Evolutionary conservation across 129 eudicot species (phyloP).

Genomic region (Escallonia herrerae): DNA sequence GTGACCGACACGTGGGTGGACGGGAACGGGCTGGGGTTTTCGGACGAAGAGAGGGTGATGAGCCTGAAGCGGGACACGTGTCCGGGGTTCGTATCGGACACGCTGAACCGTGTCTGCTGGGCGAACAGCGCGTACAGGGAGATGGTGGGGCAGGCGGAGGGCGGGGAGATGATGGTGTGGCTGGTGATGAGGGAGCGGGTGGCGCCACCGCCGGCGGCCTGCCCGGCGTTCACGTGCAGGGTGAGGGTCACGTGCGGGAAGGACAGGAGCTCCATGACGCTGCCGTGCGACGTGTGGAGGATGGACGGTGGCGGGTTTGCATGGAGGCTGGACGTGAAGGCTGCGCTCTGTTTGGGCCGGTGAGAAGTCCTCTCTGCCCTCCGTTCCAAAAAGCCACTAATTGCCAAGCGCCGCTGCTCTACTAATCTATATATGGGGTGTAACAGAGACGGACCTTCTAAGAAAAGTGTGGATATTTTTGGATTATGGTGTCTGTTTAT

Average conservation of each 20-base stretch:
- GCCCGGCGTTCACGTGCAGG: conserved; percentile 64
- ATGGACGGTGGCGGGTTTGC: conserved; percentile 68
- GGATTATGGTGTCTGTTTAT: too few relatives aligned
- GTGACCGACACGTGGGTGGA: conserved; percentile 60
- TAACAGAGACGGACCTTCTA: too few relatives aligned
- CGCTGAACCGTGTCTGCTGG: conserved; percentile 51
- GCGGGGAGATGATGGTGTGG: conserved; percentile 26
- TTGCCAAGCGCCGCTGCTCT: too few relatives aligned
- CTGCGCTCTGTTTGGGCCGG: conserved; percentile 61
- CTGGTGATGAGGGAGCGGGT: conserved; percentile 41
- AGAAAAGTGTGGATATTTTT: too few relatives aligned
- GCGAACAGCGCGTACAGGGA: conserved; percentile 48
- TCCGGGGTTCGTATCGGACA: conserved; percentile 68
- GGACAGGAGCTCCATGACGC: conserved; percentile 22
- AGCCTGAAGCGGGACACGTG: conserved; percentile 64
- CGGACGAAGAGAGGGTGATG: conserved; percentile 38
- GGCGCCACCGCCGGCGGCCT: conserved; percentile 27
- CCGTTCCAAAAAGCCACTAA: too few relatives aligned
- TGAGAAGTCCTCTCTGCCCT: too few relatives aligned
- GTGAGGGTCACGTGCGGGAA: conserved; percentile 58
- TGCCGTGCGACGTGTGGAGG: conserved; percentile 87
- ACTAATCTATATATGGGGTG: too few relatives aligned
- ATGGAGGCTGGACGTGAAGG: conserved; percentile 69
- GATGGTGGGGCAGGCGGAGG: conserved; percentile 34
- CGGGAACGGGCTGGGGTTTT: conserved; percentile 23